Evolutionary conservation across 306 rosid genomes (phyloP).

Genomic region (Vicia villosa): DNA sequence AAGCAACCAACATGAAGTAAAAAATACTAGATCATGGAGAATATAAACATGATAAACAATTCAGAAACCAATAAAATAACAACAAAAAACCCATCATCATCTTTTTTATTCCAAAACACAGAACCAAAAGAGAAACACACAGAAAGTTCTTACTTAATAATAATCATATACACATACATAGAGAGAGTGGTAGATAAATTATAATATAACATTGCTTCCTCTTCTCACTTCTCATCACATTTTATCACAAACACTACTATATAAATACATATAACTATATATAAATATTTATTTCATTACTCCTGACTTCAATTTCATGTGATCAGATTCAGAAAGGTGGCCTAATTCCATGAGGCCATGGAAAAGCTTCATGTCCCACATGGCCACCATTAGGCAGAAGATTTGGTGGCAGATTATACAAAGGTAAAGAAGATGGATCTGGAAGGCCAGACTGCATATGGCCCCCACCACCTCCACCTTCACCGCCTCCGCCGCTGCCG

Average conservation of each 20-base stretch:
- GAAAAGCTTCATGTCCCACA: conserved; percentile 68
- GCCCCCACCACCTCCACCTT: conserved; percentile 24
- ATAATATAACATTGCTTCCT: conserved; percentile 27
- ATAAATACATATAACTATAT: background rate
- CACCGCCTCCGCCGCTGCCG: conserved; percentile 23
- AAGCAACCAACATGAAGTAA: conserved; percentile 19
- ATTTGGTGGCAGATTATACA: conserved; percentile 65
- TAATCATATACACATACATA: conserved; percentile 53
- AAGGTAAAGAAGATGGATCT: conserved; percentile 65
- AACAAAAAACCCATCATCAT: conserved; percentile 26
- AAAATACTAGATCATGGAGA: conserved; percentile 13
- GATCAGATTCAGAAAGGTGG: conserved; percentile 48
- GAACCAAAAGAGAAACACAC: conserved; percentile 26
- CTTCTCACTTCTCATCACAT: conserved; percentile 16
- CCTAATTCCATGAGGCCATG: conserved; percentile 67
- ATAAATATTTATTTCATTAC: no score
- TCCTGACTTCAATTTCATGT: conserved; percentile 21
- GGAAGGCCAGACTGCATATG: conserved; percentile 55
- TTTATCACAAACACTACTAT: background rate
- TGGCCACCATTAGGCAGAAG: conserved; percentile 70
- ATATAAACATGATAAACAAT: conserved; percentile 31
- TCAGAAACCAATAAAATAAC: conserved; percentile 31
- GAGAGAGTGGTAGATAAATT: background rate
- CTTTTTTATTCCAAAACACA: conserved; percentile 53
- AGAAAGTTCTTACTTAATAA: conserved; percentile 38